These are phyloP conservation scores for Cercospora sesami DNA, from an alignment of 2,329 filamentous ascomycete species.

Conservation along the genomic window DNA sequence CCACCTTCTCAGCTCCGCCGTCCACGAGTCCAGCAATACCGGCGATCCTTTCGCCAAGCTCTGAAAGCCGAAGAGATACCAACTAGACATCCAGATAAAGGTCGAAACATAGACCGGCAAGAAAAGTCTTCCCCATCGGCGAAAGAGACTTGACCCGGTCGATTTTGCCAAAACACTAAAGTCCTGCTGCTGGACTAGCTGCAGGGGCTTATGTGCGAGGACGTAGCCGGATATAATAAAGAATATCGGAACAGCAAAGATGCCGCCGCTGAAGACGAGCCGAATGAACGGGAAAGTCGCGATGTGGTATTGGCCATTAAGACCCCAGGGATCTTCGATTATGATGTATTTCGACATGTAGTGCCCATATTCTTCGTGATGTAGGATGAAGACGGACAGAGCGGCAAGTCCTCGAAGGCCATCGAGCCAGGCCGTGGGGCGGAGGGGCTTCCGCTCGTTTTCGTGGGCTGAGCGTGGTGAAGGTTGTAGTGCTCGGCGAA, in stretches of 20 bases:
- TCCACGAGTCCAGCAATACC: neutral
- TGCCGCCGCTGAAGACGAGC: conserved; percentile 60
- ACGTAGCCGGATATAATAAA: conserved; percentile 56
- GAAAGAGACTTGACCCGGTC: conserved; percentile 51
- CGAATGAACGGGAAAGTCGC: conserved; percentile 58
- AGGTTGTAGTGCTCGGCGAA: neutral
- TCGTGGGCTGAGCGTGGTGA: neutral
- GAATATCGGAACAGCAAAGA: conserved; percentile 57
- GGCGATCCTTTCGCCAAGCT: neutral
- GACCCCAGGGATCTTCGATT: conserved; percentile 58
- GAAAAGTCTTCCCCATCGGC: conserved; percentile 52
- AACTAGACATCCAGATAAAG: conserved; percentile 55
- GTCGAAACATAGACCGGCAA: conserved; percentile 57
- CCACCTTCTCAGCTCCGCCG: neutral
- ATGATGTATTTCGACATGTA: conserved; percentile 22
- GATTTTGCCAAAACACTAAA: conserved; percentile 40
- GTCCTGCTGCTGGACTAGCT: conserved; percentile 34
- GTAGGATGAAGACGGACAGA: conserved; percentile 65
- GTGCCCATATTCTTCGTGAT: conserved; percentile 50
- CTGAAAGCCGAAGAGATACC: conserved; percentile 55
- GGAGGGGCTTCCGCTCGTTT: neutral
- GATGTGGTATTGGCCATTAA: conserved; percentile 52
- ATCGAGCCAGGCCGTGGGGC: conserved; percentile 61
- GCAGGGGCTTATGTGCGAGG: conserved; percentile 49
- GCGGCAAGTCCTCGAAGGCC: conserved; percentile 67